Conservation (phyloP, 768 basidiomycete species). For the Trametes cinnabarina region DNA sequence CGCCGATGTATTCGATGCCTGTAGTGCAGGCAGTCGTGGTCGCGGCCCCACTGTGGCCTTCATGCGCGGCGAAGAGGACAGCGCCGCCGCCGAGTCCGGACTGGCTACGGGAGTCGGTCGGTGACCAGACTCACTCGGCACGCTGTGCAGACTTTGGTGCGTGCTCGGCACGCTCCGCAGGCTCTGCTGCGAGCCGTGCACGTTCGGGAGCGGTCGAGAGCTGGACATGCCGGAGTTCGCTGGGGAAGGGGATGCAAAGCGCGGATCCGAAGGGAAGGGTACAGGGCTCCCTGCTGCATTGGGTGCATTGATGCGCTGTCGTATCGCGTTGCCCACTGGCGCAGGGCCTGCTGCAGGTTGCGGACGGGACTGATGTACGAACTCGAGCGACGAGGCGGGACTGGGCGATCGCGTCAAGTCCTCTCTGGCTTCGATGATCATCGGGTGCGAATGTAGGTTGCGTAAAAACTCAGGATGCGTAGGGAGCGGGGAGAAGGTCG, state of each 20-base stretch:
- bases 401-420: slow-evolving; percentile 4
- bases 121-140: not conserved
- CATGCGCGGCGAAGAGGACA: slow-evolving; percentile 7
- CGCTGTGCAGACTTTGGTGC: slow-evolving; percentile 9
- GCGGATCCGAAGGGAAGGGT: slow-evolving; percentile 10
- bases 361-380: not conserved
- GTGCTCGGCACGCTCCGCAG: slow-evolving; percentile 13
- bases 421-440: slow-evolving; percentile 11
- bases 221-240: not conserved
- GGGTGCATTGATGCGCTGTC: too few species aligned
- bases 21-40: slow-evolving; percentile 7
- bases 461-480: slow-evolving; percentile 17
- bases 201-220: slow-evolving; percentile 12
- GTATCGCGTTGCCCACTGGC: too few species aligned
- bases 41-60: slow-evolving; percentile 3
- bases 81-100: slow-evolving; percentile 14
- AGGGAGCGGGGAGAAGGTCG: slow-evolving; percentile 10
- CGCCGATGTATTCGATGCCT: not conserved
- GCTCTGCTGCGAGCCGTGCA: slow-evolving; percentile 6
- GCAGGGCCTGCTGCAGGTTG: not conserved
- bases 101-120: not conserved
- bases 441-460: slow-evolving; percentile 14
- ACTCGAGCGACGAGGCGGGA: slow-evolving; percentile 18
- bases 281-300: not conserved
- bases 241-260: slow-evolving; percentile 11